Conservation (phyloP, 495 filamentous ascomycete genomes). For the Aspergillus affinis region DNA sequence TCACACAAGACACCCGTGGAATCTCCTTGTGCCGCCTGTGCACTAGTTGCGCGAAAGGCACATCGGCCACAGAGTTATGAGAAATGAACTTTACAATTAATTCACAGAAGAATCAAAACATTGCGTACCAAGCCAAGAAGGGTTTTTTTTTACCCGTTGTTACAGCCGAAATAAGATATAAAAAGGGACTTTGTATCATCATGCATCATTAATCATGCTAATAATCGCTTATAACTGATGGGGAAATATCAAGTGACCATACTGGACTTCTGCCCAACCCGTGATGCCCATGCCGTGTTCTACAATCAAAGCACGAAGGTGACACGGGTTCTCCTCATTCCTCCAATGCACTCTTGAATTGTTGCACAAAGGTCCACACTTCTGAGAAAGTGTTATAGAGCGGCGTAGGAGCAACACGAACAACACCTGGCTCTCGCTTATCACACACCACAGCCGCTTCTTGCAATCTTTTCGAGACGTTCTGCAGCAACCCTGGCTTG, state of each 20-base stretch:
- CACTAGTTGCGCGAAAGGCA: neutral
- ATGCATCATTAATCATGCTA: neutral
- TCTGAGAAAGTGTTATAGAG: conserved; percentile 86
- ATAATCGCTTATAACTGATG: neutral
- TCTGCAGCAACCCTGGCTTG: conserved; percentile 63
- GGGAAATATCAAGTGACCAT: neutral
- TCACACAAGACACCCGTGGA: neutral
- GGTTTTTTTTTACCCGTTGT: neutral
- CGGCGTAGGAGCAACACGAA: conserved; percentile 89
- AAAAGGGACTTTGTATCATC: neutral
- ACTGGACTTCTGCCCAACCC: neutral
- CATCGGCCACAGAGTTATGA: neutral
- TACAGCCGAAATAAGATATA: neutral
- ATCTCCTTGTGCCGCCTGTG: neutral
- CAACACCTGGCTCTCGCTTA: conserved; percentile 87
- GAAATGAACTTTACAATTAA: neutral
- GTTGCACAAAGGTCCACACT: conserved; percentile 69
- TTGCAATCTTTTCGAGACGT: conserved; percentile 67
- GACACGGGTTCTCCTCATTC: neutral
- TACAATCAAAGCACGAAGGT: neutral
- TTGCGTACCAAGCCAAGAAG: neutral
- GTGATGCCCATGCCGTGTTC: neutral
- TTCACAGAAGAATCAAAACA: neutral
- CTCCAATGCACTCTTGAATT: conserved; percentile 35
- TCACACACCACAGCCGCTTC: conserved; percentile 75